phyloP scores from a whole-genome alignment of 345 rosid species.

The Syzygium aqueum region DNA sequence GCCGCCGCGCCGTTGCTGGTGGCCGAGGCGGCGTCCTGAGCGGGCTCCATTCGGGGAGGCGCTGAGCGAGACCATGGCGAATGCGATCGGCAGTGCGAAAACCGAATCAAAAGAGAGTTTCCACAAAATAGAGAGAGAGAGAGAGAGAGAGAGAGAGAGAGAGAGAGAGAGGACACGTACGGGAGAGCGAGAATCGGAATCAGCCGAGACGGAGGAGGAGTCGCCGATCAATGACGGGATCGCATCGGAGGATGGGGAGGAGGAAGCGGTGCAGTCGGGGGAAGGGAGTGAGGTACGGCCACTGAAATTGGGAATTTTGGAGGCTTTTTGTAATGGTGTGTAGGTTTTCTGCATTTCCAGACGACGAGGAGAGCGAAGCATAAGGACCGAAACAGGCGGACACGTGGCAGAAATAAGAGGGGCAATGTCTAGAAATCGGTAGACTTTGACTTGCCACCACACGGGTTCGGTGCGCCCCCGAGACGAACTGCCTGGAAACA shows the following conservation, averaged over 20 bases:
- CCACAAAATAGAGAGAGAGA: neutral
- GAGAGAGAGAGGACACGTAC: neutral
- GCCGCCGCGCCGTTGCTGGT: neutral
- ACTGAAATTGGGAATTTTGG: neutral
- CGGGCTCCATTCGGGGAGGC: neutral
- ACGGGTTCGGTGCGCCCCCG: neutral
- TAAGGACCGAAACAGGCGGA: neutral
- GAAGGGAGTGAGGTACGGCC: neutral
- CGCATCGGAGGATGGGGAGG: neutral
- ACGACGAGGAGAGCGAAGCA: neutral
- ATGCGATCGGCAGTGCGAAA: neutral
- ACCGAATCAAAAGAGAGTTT: neutral
- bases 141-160: neutral
- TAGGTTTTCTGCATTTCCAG: neutral
- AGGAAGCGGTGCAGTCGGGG: neutral
- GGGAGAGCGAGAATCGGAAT: neutral
- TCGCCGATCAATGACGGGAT: neutral
- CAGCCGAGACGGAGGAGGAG: neutral
- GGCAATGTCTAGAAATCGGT: neutral
- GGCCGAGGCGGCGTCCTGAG: neutral
- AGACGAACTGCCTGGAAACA: neutral
- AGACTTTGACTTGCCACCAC: neutral
- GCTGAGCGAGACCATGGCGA: neutral
- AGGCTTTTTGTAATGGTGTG: neutral
- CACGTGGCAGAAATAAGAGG: neutral